These are phyloP conservation scores for Globisporangium irregulare DNA, from an alignment of 352 stramenopile genomes.

Conservation along the genomic window DNA sequence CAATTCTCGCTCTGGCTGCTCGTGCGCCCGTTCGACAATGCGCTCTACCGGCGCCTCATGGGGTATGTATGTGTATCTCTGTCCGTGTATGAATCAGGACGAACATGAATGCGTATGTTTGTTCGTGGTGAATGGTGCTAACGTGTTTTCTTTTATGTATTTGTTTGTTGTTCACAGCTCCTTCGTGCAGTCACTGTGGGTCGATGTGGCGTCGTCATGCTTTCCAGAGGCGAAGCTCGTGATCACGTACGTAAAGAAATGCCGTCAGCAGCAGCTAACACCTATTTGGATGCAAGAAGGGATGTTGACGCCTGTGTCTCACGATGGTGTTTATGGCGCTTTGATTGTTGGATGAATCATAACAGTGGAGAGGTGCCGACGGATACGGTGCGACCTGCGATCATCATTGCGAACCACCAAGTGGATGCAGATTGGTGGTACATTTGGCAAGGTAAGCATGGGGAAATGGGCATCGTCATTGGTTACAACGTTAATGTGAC, in stretches of 20 bases:
- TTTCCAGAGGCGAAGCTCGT: conserved; percentile 83
- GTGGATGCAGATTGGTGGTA: conserved; percentile 94
- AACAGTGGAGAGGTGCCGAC: conserved; percentile 70
- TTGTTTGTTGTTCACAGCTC: conserved; percentile 25
- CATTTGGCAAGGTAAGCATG: conserved; percentile 69
- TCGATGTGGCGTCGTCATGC: conserved; percentile 84
- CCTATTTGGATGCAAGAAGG: neutral
- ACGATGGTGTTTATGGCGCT: neutral
- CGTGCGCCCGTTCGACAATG: conserved; percentile 78
- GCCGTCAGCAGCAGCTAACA: neutral
- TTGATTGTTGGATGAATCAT: neutral
- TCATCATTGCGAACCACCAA: conserved; percentile 92
- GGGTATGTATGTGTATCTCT: conserved; percentile 24
- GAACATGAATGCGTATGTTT: neutral
- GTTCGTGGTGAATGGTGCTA: conserved; percentile 2
- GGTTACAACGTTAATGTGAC: neutral
- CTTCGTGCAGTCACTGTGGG: conserved; percentile 70
- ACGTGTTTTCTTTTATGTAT: conserved; percentile 6
- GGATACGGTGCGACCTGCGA: conserved; percentile 66
- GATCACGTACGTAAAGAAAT: conserved; percentile 57
- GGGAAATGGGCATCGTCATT: neutral
- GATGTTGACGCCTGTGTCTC: neutral
- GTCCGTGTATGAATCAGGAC: neutral
- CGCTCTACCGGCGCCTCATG: conserved; percentile 79
- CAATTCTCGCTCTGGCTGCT: conserved; percentile 83